Evolutionary conservation across 305 asterid species (phyloP), one percentile per base, ranked within the genome.

Genomic region (Fraxinus sp.): DNA sequence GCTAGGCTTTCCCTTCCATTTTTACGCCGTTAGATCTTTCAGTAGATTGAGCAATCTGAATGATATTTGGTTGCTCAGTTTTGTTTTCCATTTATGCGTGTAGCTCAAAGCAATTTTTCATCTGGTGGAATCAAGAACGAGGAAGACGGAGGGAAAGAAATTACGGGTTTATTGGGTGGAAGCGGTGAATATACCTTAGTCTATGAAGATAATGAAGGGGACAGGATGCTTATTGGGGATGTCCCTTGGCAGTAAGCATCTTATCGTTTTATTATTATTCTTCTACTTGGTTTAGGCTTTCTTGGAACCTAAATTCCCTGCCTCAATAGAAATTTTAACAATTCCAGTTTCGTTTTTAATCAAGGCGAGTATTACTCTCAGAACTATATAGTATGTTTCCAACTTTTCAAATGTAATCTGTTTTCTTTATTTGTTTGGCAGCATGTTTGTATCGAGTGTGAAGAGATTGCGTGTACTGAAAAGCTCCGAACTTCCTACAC

Each of bases 201-300:
- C 32, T 95, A 93, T 87, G 98, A 95, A 87, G 98, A 95, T 91
- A 91, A 95, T 82, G 98, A 95, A 91, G 98, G 98, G 79, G 98
- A 95, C 89, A 92, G 93, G 85, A 91, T 93, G 97, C 98, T 95
- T 82, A 96, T 93, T 81, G 97, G 97, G 66, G 97, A 95, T 90
- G 97, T 94, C 84, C 97, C 97, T 79, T 95, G 98, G 98, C 92
- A 90, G 98, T 95, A 93, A 90, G 97, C 91, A 88, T 90, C 88
- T 79, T 81, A 16, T 52, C 62, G 24, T 52, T 35, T 33, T 79
- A 22, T 49, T 73, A 39, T 39, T 73, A 43, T 43, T 43, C 85
- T 36, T 74, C 22, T 24, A 7, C 24, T 78, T 41, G 62, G 62
- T 16, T 16, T 3, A 52, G 62, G 22, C 62, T 52, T 5, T 16